Evolutionary conservation across 345 rosid genomes (phyloP), one percentile per base, ranked within the genome.

Genomic region (Pistacia integerrima): DNA sequence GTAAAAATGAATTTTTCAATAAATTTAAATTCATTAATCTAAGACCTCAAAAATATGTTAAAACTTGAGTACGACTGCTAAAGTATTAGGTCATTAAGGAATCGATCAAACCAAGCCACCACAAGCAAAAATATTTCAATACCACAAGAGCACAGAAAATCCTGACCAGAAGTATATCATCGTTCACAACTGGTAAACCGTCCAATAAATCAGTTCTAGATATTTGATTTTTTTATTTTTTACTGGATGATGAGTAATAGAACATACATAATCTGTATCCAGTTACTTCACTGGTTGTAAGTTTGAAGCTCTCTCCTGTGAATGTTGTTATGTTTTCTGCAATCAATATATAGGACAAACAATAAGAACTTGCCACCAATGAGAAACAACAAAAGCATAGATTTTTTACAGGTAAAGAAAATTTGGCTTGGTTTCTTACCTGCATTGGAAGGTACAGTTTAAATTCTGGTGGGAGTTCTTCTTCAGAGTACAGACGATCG

Each of bases 391-490:
- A 64, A 17, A 17, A 28, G 59, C 8, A 51, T 68, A 71, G 6
- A 30, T 58, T 20, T 57, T 13, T 0, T 1, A 59, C 35, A 18
- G 22, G 30, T 5, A 11, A 3, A 55, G 61, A 36, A 20, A 7
- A 46, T 51, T 46, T 17, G 22, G 1, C 14, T 16, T 36, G 30
- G 58, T 74, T 52, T 70, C 77, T 78, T 74, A 91, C 98, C 95
- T 93, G 99, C 88, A 91, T 77, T 18, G 99, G 98, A 67, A 93
- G 99, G 82, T 93, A 93, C 9, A 96, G 89, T 76, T 91, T 96
- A 67, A 96, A 96, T 75, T 96, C 99, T 0, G 98, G 98, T 16
- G 99, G 99, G 69, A 96, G 97, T 82, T 96, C 99, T 85, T 93
- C 99, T 69, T 96, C 99, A 0, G 97, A 92, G 87, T 96, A 96